Conservation (phyloP, 768 basidiomycete genomes). For the Suillus ampliporus region DNA sequence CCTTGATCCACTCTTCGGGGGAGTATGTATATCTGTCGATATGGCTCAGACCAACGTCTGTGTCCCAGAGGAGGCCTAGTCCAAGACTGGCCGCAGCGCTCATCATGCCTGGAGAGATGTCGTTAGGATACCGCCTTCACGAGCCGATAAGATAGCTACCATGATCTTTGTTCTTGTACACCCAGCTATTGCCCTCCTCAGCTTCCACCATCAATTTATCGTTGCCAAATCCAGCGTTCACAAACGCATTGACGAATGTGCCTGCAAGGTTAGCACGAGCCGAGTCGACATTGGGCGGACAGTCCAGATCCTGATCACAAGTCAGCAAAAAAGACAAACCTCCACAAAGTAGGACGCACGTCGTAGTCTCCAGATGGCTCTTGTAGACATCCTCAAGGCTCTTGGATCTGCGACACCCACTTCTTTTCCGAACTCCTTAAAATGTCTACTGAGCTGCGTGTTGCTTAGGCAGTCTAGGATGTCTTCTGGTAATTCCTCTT, state of each 20-base stretch:
- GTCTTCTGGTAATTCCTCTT: constrained; percentile 78
- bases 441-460: constrained; percentile 78
- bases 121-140: not conserved
- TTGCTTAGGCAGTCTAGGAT: constrained; percentile 88
- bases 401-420: constrained; percentile 90
- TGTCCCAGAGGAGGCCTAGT: constrained; percentile 93
- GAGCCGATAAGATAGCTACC: constrained; percentile 51
- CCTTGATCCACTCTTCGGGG: constrained; percentile 95
- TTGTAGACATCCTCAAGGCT: constrained; percentile 98
- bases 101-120: constrained; percentile 79
- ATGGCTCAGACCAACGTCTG: constrained; percentile 90
- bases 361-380: constrained; percentile 88
- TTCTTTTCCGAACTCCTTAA: constrained; percentile 95
- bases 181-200: constrained; percentile 96
- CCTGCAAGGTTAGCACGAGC: constrained; percentile 94
- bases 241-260: constrained; percentile 98
- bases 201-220: constrained; percentile 98
- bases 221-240: constrained; percentile 98
- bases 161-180: constrained; percentile 99
- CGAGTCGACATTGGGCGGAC: constrained; percentile 84
- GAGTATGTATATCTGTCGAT: constrained; percentile 99
- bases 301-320: constrained; percentile 58
- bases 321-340: not conserved
- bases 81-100: constrained; percentile 95
- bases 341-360: constrained; percentile 45